A percentile compares a stretch with the other conserved stretches of the same genome.
Conservation (phyloP, 805 yeast species). For the Candida hungchunana region DNA sequence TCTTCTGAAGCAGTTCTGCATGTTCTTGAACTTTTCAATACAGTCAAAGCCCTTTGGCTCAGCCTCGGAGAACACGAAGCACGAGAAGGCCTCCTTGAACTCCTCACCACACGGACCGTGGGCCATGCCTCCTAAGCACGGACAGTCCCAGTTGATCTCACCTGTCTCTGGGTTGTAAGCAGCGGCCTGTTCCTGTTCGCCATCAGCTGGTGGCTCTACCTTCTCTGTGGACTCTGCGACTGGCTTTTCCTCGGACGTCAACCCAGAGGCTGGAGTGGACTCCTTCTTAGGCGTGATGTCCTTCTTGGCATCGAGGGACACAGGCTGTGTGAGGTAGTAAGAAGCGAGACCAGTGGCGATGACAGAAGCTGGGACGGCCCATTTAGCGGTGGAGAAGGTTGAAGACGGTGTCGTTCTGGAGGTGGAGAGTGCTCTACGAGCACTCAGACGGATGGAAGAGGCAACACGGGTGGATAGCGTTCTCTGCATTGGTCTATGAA, state of each 20-base stretch:
- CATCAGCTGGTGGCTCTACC: slow-evolving; percentile 25
- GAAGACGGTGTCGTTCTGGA: slow-evolving; percentile 6
- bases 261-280: not conserved
- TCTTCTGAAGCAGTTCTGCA: slow-evolving; percentile 92
- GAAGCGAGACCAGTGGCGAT: slow-evolving; percentile 18
- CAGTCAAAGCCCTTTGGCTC: slow-evolving; percentile 98
- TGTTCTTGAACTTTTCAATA: slow-evolving; percentile 79
- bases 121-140: slow-evolving; percentile 99
- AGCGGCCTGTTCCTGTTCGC: slow-evolving; percentile 40
- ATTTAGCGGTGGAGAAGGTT: slow-evolving; percentile 8
- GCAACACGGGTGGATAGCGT: slow-evolving; percentile 7
- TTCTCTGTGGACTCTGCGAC: slow-evolving; percentile 6
- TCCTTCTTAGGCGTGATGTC: not conserved
- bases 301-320: slow-evolving; percentile 18
- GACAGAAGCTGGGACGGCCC: slow-evolving; percentile 18
- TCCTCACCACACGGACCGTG: slow-evolving; percentile 98
- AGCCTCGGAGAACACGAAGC: slow-evolving; percentile 88
- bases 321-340: slow-evolving; percentile 17
- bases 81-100: slow-evolving; percentile 89
- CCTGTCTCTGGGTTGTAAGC: slow-evolving; percentile 97
- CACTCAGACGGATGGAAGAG: slow-evolving; percentile 2
- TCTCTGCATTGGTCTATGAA: slow-evolving; percentile 12
- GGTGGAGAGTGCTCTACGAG: slow-evolving; percentile 16
- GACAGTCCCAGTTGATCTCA: slow-evolving; percentile 99
- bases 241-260: not conserved